Conservation (phyloP, 2,329 filamentous ascomycete species). For the Cladosporium sp. region DNA sequence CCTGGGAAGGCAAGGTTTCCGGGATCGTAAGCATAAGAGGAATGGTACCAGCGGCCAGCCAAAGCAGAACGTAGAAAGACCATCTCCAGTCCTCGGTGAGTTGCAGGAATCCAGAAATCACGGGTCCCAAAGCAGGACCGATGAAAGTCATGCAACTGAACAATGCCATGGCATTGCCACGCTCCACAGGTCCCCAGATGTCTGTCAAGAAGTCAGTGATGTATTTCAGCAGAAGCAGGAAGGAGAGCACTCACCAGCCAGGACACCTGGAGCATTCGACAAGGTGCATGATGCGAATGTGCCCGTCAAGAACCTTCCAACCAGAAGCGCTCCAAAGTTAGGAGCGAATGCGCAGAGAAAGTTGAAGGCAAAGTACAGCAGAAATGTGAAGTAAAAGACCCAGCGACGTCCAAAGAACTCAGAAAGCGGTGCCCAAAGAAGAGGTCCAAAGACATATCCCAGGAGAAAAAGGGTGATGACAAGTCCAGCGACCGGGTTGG, state of each 20-base stretch:
- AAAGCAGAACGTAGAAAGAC: constrained; percentile 43
- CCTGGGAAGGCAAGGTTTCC: constrained; percentile 50
- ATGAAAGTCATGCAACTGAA: constrained; percentile 53
- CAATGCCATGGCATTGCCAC: constrained; percentile 52
- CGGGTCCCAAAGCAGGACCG: constrained; percentile 51
- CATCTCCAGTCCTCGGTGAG: constrained; percentile 48
- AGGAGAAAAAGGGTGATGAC: constrained; percentile 33
- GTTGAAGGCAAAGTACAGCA: constrained; percentile 42
- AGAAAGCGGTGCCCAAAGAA: constrained; percentile 62
- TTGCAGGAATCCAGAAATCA: constrained; percentile 55
- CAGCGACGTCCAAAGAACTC: constrained; percentile 59
- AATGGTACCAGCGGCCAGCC: constrained; percentile 33
- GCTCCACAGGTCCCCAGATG: constrained; percentile 50
- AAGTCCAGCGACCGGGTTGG: constrained; percentile 34
- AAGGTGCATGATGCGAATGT: constrained; percentile 50
- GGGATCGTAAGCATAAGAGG: constrained; percentile 53
- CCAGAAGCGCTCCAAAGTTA: constrained; percentile 50
- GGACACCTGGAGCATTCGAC: constrained; percentile 44
- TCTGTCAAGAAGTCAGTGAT: constrained; percentile 27
- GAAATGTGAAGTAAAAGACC: constrained; percentile 46
- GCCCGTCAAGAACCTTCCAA: constrained; percentile 54
- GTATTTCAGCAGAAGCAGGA: constrained; percentile 50
- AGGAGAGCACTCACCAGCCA: constrained; percentile 40
- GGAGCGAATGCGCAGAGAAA: constrained; percentile 54
- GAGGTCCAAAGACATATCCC: constrained; percentile 56